Base-by-base conservation (phyloP, 2,329 filamentous ascomycete species). In the Fusarium drepaniforme region DNA sequence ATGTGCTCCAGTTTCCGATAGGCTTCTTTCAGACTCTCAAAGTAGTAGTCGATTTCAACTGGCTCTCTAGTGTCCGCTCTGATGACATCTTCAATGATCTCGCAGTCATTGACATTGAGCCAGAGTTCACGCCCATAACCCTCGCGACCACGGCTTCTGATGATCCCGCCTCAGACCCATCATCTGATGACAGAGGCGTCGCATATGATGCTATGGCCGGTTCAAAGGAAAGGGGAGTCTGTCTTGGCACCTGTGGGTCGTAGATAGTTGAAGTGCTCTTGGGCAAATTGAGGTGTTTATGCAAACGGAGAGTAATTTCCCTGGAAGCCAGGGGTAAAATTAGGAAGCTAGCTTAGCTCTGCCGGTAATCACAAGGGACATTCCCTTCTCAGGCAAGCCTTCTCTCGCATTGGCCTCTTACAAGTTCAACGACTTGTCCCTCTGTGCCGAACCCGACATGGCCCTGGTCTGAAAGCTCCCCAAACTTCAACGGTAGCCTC, bases 21-120 rank as follows among this genome's bases (percentile, higher is more conserved):
- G n/a, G 72, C 64, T 25, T 79, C 70, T 70, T 79, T 79, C 30
- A 81, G 76, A 15, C 75, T 58, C 25, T 71, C 66, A 66, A 82
- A 79, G 64, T 77, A 82, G 25, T 68, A 68, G 12, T 46, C 33
- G 6, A 75, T 46, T 6, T 40, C 57, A 9, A 37, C 28, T 4
- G 67, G 35, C 28, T 23, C 44, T 18, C 46, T 28, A 2, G 21
- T 40, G 8, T 38, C 33, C 9, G 16, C 51, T 23, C 25, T n/a
- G 8, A 70, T 7, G 16, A 67, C 8, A 16, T 64, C 8, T 57
- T 71, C 67, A 7, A 35, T 56, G 51, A 74, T 59, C 42, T 73
- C 68, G 30, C 65, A 62, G 46, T 76, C 66, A 3, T 59, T 59
- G 56, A 66, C 64, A 21, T 74, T 74, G 2, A 75, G 53, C 38